Base-by-base conservation (phyloP, 495 filamentous ascomycete genomes). In the Daldinia childiae region DNA sequence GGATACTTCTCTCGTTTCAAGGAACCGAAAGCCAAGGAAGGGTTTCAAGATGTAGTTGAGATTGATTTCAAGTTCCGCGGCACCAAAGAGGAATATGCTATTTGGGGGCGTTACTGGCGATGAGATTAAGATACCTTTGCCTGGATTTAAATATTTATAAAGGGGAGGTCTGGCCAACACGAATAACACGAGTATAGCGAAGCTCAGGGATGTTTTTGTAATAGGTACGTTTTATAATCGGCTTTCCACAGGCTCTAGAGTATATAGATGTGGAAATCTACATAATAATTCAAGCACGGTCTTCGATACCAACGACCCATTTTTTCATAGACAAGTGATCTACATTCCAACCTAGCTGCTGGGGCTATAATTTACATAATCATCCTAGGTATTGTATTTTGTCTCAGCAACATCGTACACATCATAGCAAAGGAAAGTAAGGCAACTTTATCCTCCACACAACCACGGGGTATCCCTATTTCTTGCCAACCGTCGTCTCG, bases 51-150 rank as follows among this genome's bases (percentile, higher is more conserved):
- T 72, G 86, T 99, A 21, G 78, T 87, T 5, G 85, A 85, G 21
- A 82, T 92, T 6, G 86, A 90, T 15, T 97, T 97, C 55, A 75
- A 77, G 39, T 85, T 85, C 56, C 62, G 72, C 21, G 83, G 83
- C 11, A 81, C 80, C 1, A 79, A 80, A 65, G 82, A 88, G 29
- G 82, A 86, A 34, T 88, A 88, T 74, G 81, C 84, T 66, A 79
- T 92, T 29, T 96, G 92, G 92, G 82, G 80, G 6, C 86, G 85
- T 71, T 91, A 90, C 69, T 97, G 93, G 93, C 78, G 89, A 64
- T 94, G 75, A 79, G 30, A n/a, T 12, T 11, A 32, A 11, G 12
- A 14, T 29, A 52, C 26, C 3, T 4, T 14, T 26, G 3, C 24
- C 9, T 15, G 9, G 14, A 11, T 41, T 27, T 3, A n/a, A 30